A percentile compares a stretch with the other conserved stretches of the same genome.
Evolutionary conservation across 140 eudicot species (phyloP).

Genomic region (Erigeron philadelphicus): DNA sequence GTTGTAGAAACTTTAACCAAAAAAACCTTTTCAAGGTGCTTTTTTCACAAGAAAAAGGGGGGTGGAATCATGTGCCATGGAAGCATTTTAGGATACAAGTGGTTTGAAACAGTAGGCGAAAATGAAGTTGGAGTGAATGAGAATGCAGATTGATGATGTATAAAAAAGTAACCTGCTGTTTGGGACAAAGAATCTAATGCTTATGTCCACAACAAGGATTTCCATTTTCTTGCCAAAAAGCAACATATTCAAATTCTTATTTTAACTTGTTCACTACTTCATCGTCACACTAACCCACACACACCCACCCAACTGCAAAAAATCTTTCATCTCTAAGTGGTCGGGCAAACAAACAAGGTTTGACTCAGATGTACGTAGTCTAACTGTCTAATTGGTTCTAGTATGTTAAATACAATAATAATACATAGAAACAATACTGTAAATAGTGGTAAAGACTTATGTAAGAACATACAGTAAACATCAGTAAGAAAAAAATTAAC

Average conservation of each 20-base stretch:
- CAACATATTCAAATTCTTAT: constrained; percentile 29
- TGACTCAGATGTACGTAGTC: too few relatives aligned
- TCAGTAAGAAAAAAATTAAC: not conserved
- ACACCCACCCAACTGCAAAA: not conserved
- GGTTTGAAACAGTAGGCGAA: constrained; percentile 29
- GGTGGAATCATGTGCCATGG: constrained; percentile 45
- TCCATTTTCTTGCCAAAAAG: constrained; percentile 25
- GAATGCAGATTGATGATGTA: constrained; percentile 29
- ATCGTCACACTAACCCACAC: constrained; percentile 2
- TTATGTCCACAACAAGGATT: constrained; percentile 38
- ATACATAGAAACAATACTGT: not conserved
- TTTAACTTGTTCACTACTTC: constrained; percentile 21
- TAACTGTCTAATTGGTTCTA: too few relatives aligned
- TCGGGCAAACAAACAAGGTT: too few relatives aligned
- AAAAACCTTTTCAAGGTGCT: constrained; percentile 28
- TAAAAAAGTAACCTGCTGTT: constrained; percentile 26
- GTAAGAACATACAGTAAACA: too few relatives aligned
- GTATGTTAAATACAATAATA: not conserved
- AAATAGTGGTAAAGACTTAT: not conserved
- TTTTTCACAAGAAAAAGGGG: constrained; percentile 43
- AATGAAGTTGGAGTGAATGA: constrained; percentile 36
- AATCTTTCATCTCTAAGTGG: constrained; percentile 5
- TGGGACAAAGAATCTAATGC: constrained; percentile 44
- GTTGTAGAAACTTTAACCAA: constrained; percentile 39
- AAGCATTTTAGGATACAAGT: constrained; percentile 40